Base-by-base conservation (phyloP, 1,284 basidiomycete species). In the Athelia psychrophila region DNA sequence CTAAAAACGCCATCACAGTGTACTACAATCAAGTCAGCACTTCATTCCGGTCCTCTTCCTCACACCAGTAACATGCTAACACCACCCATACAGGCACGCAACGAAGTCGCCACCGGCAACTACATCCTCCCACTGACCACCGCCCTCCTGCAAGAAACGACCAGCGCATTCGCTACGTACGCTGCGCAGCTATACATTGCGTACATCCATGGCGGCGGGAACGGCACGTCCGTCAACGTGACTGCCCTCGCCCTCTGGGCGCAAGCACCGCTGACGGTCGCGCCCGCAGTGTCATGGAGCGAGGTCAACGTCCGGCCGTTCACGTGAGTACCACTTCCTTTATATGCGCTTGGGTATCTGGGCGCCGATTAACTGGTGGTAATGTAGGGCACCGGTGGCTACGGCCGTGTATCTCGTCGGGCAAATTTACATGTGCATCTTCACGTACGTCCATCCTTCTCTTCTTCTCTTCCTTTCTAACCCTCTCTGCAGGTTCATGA, bases 391-490 rank as follows among this genome's bases (percentile, higher is more conserved):
- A 25, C 74, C 79, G 1, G 74, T 79, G 8, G 77, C 78, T 0
- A 69, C 72, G 18, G 81, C 80, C 0, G 74, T 78, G 42, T 76
- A 77, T 1, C 72, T 80, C 16, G 77, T 80, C 44, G 79, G 74
- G 12, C 65, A 74, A 47, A 73, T 81, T 50, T 81, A 79, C 66
- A 64, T 79, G 55, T 65, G 72, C 58, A 80, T 83, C 40, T 63
- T 73, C 19, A 56, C 72, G 54, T 75, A 64, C 54, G 65, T 62
- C 18, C 15, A 19, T 25, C 5, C 18, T 22, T 48, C 35, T n/a
- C 19, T 24, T 16, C 12, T 38, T 22, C 23, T 8, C 2, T 27
- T 44, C 30, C 35, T 49, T 35, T 9, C 8, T n/a, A 9, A 22
- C 38, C 6, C 20, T n/a, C 5, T 35, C n/a, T 35, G n/a, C 38